A percentile compares a stretch with the other conserved stretches of the same genome.
Evolutionary conservation across 495 filamentous ascomycete genomes (phyloP).

Genomic region (Annulohypoxylon maeteangense): DNA sequence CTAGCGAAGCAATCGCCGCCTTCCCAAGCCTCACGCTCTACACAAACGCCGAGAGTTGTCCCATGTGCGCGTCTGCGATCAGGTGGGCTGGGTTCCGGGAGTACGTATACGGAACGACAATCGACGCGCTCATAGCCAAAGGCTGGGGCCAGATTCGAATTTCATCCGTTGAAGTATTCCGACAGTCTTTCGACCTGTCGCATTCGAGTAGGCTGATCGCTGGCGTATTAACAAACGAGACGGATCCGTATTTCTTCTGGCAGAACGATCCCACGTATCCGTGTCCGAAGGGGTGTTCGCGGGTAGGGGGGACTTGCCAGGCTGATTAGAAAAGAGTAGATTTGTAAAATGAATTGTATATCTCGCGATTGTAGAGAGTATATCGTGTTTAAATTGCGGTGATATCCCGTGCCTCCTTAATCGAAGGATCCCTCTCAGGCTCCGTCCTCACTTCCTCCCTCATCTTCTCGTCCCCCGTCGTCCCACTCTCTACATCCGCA

Average conservation of each 20-base stretch:
- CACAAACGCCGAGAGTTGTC: conserved; percentile 67
- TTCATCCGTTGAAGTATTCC: conserved; percentile 57
- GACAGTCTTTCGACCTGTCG: conserved; percentile 53
- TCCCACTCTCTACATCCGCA: conserved; percentile 28
- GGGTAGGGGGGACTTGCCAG: conserved; percentile 36
- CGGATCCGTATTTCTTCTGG: conserved; percentile 63
- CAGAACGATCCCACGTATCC: conserved; percentile 55
- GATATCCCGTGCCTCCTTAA: not conserved
- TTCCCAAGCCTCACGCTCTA: conserved; percentile 62
- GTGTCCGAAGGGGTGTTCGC: conserved; percentile 60
- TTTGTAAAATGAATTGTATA: not conserved
- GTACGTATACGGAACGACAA: conserved; percentile 64
- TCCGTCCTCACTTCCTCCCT: conserved; percentile 3
- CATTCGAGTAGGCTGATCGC: conserved; percentile 50
- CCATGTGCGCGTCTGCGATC: conserved; percentile 68
- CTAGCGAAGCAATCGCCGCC: conserved; percentile 53
- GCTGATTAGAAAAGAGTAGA: conserved; percentile 1
- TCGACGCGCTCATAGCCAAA: conserved; percentile 53
- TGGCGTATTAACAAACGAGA: conserved; percentile 61
- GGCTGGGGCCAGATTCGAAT: conserved; percentile 65
- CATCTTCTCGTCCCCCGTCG: conserved; percentile 16
- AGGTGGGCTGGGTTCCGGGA: conserved; percentile 65
- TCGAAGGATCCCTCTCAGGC: not conserved
- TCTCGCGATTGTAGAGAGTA: not conserved
- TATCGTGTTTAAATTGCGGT: not conserved